Evolutionary conservation across 768 basidiomycete species (phyloP), one percentile per base, ranked within the genome.

Genomic region (Imleria badia): DNA sequence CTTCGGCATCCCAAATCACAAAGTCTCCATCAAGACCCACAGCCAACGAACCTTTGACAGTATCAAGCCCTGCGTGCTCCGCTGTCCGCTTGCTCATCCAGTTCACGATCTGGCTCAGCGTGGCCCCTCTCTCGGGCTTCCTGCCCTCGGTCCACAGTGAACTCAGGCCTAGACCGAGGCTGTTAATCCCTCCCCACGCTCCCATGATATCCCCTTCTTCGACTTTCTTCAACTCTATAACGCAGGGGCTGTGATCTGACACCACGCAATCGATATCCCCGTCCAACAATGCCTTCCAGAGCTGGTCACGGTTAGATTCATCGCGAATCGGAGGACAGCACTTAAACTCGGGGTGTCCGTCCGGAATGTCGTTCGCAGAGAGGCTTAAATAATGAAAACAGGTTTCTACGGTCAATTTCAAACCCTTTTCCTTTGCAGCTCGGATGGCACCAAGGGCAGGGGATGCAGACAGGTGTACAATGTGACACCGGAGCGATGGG

Each of bases 331-430:
- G 97, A 5, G 96, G 96, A 68, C 94, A 97, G 66, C 96, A 99
- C 69, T 98, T 97, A 79, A 92, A 95, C 69, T 94, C 86, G 46
- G 94, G 87, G 22, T 73, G 82, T 11, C 88, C 87, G 52, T 80
- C 68, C 6, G 91, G 92, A 54, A 97, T 87, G 44, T 82, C 73
- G 50, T 84, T 81, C 0, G 93, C 80, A 38, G 81, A 76, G 9
- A 97, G 81, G 61, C 85, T 85, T 20, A 98, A 83, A 74, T 99
- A 99, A 72, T 99, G 96, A 74, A 96, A 98, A 72, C 95, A 98
- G 1, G 96, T 99, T 77, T 99, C 96, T 46, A 94, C 91, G 0
- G 94, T 93, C 48, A 99, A 74, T 10, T 86, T 85, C 33, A 84
- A 71, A 0, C 87, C 84, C 1, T 81, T 73, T 1, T 75, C 68